Conservation (phyloP, 2,329 filamentous ascomycete species). For the Fusarium sp. region DNA sequence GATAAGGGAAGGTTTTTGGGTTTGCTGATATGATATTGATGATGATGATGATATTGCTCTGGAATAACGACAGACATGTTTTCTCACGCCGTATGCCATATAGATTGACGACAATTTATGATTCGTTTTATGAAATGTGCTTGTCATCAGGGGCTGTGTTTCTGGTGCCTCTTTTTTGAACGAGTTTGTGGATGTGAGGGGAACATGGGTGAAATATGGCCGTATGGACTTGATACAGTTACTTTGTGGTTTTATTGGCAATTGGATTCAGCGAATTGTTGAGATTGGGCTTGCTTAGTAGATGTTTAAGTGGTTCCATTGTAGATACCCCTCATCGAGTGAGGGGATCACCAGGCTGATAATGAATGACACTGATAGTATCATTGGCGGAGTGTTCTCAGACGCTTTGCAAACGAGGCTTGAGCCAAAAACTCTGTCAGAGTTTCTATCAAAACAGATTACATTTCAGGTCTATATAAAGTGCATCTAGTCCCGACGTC, state of each 20-base stretch:
- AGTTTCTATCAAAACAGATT: not conserved
- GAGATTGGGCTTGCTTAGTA: not conserved
- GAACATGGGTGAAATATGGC: not conserved
- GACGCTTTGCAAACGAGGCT: not conserved
- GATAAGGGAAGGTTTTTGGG: slow-evolving; percentile 33
- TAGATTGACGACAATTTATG: slow-evolving; percentile 29
- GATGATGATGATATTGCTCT: slow-evolving; percentile 22
- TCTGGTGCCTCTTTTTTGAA: not conserved
- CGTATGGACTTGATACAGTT: not conserved
- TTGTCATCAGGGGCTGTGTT: not conserved
- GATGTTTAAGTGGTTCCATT: not conserved
- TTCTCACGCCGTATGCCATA: slow-evolving; percentile 23
- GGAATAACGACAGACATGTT: slow-evolving; percentile 30
- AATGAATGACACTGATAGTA: not conserved
- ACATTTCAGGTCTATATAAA: slow-evolving; percentile 8
- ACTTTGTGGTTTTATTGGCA: not conserved
- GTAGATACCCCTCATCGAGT: not conserved
- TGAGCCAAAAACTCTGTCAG: not conserved
- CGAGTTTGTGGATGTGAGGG: not conserved
- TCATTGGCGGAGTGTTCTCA: not conserved
- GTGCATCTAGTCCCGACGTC: not conserved
- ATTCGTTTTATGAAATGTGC: slow-evolving; percentile 6
- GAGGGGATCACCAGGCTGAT: not conserved
- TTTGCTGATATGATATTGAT: slow-evolving; percentile 26
- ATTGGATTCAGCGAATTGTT: not conserved